Percentiles rank a stretch among this genome's conserved stretches.
Evolutionary conservation across 2,329 filamentous ascomycete genomes (phyloP).

Genomic region (Dothideomycetes sp.): DNA sequence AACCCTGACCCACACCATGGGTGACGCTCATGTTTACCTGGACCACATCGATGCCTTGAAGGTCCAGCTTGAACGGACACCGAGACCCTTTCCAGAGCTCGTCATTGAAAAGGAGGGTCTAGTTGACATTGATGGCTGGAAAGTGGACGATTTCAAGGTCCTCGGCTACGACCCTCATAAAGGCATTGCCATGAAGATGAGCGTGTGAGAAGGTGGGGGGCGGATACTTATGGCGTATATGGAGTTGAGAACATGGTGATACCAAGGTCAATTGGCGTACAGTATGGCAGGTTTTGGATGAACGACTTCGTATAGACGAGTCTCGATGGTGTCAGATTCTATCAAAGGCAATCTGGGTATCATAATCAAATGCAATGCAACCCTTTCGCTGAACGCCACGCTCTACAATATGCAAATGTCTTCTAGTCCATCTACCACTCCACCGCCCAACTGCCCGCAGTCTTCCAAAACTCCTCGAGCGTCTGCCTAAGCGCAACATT

Average conservation of each 20-base stretch:
- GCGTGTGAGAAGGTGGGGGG: conserved; percentile 45
- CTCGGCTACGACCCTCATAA: conserved; percentile 86
- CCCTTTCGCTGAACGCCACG: too few relatives aligned
- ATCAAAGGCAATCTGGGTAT: neutral
- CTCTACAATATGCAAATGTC: too few relatives aligned
- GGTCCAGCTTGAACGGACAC: conserved; percentile 69
- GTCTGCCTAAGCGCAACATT: conserved; percentile 75
- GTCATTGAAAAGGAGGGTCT: conserved; percentile 58
- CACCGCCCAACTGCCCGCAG: conserved; percentile 77
- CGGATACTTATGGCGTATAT: too few relatives aligned
- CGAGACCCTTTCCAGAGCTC: conserved; percentile 68
- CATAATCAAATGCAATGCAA: neutral
- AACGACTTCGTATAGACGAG: too few relatives aligned
- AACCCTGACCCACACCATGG: conserved; percentile 88
- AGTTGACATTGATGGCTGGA: conserved; percentile 82
- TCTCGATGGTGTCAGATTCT: too few relatives aligned
- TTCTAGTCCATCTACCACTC: too few relatives aligned
- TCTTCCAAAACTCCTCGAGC: conserved; percentile 71
- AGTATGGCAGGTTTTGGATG: too few relatives aligned
- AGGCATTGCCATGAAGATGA: conserved; percentile 97
- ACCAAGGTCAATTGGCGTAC: too few relatives aligned
- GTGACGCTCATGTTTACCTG: conserved; percentile 91
- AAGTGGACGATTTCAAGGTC: conserved; percentile 75
- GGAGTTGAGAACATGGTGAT: too few relatives aligned
- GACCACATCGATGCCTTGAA: conserved; percentile 85